Evolutionary conservation across 768 basidiomycete species (phyloP), one percentile per base, ranked within the genome.

Genomic region (Trametes maxima): DNA sequence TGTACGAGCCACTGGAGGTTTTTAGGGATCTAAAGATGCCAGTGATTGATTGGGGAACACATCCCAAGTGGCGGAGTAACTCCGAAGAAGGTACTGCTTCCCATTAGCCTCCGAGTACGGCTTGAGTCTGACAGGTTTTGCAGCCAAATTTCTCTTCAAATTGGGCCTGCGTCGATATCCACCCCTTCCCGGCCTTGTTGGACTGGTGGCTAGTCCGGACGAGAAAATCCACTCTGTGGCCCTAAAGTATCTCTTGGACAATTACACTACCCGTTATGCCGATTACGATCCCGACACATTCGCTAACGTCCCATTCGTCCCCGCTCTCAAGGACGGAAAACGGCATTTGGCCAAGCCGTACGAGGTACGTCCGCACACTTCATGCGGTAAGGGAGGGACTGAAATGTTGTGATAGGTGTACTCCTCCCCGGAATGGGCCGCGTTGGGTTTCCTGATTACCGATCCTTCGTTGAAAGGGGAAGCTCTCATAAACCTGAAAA

Each of bases 31-130:
- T 98, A 6, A 83, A 84, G 8, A 75, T 98, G 22, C 94, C 95
- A 3, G 70, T 97, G 2, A 79, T 98, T 44, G 93, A 94, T 66
- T 99, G 96, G 96, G 89, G 90, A 0, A 78, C 77, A 25, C 78
- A 86, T 60, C 76, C 76, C 1, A 94, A 89, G 71, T 99, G 96
- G 96, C 82, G 83, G 60, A 74, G 79, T 5, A 83, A 81, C 11
- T 94, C 94, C 0, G 93, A 94, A 28, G 95, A 97, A 87, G 94
- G 95, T 90, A 42, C 36, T 75, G 24, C 49, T 7, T 19, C 14
- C 19, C 8, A n/a, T 8, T 10, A 22, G 24, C 6, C 19, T 6
- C 39, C 25, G 8, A 12, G 3, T 13, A 2, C 11, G 19, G 8
- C 5, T 39, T 12, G n/a, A 36, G 5, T 49, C 39, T 17, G 53